These are phyloP conservation scores for Heritiera littoralis DNA, from an alignment of 345 rosid genomes.

Conservation along the genomic window DNA sequence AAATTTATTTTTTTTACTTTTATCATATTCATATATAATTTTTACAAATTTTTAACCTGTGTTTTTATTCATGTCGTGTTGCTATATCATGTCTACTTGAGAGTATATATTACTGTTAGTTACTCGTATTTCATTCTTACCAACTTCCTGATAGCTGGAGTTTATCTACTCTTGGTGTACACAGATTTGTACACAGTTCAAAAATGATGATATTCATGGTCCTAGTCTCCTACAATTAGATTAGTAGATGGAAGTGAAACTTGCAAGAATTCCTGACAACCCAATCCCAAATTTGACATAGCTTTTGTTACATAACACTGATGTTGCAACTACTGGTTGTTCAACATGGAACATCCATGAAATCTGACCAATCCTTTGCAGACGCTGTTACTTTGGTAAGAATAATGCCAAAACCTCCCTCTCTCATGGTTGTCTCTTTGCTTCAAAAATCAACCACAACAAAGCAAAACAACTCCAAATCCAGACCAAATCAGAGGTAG, in stretches of 20 bases:
- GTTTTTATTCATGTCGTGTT: too few species aligned
- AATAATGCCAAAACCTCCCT: conserved; percentile 5
- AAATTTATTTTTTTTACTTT: too few species aligned
- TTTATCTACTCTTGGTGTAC: conserved; percentile 4
- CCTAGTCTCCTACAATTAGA: not conserved
- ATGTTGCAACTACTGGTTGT: conserved; percentile 39
- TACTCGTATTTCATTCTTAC: too few species aligned
- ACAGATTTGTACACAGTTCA: not conserved
- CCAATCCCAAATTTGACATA: not conserved
- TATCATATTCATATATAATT: too few species aligned
- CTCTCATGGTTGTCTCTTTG: not conserved
- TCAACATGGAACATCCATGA: conserved; percentile 32
- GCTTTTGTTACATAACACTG: conserved; percentile 16
- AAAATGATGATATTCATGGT: not conserved
- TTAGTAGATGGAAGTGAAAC: conserved; percentile 4
- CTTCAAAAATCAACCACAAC: not conserved
- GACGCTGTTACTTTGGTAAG: not conserved
- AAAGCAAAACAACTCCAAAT: not conserved
- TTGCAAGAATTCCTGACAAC: conserved; percentile 17
- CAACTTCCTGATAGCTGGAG: not conserved
- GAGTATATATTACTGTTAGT: not conserved
- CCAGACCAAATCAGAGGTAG: not conserved
- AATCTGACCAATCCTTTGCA: conserved; percentile 10
- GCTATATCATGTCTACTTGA: too few species aligned
- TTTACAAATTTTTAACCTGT: too few species aligned